Evolutionary conservation across 208 protist species (phyloP), one percentile per base, ranked within the genome.

Genomic region (Trypanosoma rangeli): DNA sequence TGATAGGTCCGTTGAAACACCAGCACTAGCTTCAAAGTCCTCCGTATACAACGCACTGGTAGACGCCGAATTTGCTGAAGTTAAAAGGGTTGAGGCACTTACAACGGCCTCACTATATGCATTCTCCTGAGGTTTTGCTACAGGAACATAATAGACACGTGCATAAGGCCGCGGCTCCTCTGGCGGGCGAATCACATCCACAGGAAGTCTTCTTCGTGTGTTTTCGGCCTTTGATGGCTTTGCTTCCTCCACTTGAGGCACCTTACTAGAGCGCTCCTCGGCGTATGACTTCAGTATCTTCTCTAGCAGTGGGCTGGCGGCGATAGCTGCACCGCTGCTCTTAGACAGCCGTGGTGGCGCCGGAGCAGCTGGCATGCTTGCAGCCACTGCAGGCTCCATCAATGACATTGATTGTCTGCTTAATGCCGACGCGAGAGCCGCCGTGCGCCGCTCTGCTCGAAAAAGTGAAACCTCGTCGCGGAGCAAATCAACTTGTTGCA

Each of bases 221-320:
- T 80, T 24, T 76, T 67, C 0, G 29, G 53, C 68, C 3, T 60
- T 64, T 3, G 24, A 2, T 44, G 59, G 8, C 20, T 44, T 12
- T 39, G 46, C 7, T 18, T 22, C 46, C 20, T 50, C 46, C 7
- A 22, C 46, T 50, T 16, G 46, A 50, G 4, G 12, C 5, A 16
- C 46, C 15, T 44, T 60, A 35, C 44, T 49, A 44, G 20, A 28
- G 18, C 53, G 53, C 20, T 42, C 54, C 28, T 63, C 83, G 5
- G 79, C 85, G 68, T 85, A 91, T 4, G 84, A 71, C 8, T 77
- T 46, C 31, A 94, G 71, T 31, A 91, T 80, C 12, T 85, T 79
- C 18, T 77, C 29, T 1, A 89, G 56, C 7, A 80, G 53, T 13
- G 63, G 64, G 26, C 28, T 68, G n/a, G n/a, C n/a, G 18, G 64